Base-by-base conservation (phyloP, 371 early-diverging fungal genomes). In the Mucor velutinosus region DNA sequence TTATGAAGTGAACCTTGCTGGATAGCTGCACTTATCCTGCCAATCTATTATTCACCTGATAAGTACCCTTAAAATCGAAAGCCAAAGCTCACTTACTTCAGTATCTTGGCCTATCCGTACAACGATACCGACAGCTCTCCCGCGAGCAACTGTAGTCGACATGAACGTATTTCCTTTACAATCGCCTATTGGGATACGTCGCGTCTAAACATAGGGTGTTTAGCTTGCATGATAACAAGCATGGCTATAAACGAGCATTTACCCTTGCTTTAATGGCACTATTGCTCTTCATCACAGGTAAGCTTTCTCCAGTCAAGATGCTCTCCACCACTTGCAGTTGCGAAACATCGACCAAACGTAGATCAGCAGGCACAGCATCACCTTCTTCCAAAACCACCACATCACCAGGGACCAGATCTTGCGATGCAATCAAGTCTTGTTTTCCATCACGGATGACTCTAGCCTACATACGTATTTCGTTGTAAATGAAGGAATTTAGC, bases 351-450 rank as follows among this genome's bases (percentile, higher is more conserved):
- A 92, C 82, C 4, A 97, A 77, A 39, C 95, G 89, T 32, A 89
- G 83, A 74, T 97, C 97, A 15, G 96, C 96, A 8, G 93, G 93
- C 39, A 95, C 86, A 3, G 90, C 90, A 65, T 95, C 95, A 17
- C 96, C 95, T 73, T 91, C 92, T 68, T 94, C 93, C 17, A 96
- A 78, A n/a, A 90, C 78, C 35, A 97, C 77, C 23, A 96, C 66
- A 76, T 97, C 97, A n/a, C 96, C 96, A 8, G 94, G 94, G 1
- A 94, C 95, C 15, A 94, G 75, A 19, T 89, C 89, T 39, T 72
- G 69, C 15, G 93, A 88, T 17, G 90, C 83, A 23, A 95, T 76
- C 3, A 79, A 73, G 21, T 80, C 70, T 64, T 86, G 82, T 30
- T 78, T 81, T 10, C 94, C 94, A 69, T 92, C 91, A 53, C 97